Conservation (phyloP, 106 monocot species). For the Apostasia shenzhenica region DNA sequence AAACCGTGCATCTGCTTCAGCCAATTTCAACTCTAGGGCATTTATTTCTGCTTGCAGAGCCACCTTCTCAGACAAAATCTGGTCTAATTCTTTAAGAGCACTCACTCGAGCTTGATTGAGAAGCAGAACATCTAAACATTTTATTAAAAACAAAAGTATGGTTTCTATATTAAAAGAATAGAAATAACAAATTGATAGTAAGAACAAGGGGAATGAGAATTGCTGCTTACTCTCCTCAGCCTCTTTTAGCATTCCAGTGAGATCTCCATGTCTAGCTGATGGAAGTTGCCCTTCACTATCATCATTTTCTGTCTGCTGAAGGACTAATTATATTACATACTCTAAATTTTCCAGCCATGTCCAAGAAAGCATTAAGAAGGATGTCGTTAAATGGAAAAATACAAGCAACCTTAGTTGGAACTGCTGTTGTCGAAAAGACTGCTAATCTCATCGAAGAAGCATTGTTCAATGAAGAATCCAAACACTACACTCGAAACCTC, state of each 20-base stretch:
- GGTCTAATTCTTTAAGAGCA: slow-evolving; percentile 65
- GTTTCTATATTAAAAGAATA: not conserved
- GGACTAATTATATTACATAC: not conserved
- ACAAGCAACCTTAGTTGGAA: not conserved
- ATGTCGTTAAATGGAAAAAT: not conserved
- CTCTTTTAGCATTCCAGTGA: slow-evolving; percentile 61
- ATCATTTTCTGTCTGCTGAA: slow-evolving; percentile 26
- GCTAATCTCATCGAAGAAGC: too few species aligned
- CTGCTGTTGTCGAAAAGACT: too few species aligned
- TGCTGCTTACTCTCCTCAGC: slow-evolving; percentile 62
- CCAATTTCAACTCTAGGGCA: slow-evolving; percentile 53
- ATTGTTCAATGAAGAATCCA: too few species aligned
- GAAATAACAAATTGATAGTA: not conserved
- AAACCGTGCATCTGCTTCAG: slow-evolving; percentile 38
- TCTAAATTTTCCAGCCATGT: not conserved
- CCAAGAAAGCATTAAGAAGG: slow-evolving; percentile 5
- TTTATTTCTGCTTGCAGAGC: slow-evolving; percentile 59
- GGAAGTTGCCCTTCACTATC: slow-evolving; percentile 18
- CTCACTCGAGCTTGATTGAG: slow-evolving; percentile 75
- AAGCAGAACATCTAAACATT: slow-evolving; percentile 65
- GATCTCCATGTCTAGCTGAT: slow-evolving; percentile 42
- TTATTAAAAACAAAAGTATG: slow-evolving; percentile 8
- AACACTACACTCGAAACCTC: too few species aligned
- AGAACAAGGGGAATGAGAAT: slow-evolving; percentile 5
- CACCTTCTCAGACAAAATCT: slow-evolving; percentile 67